Evolutionary conservation across 441 rosid species (phyloP).

Genomic region (Francoa sonchifolia): DNA sequence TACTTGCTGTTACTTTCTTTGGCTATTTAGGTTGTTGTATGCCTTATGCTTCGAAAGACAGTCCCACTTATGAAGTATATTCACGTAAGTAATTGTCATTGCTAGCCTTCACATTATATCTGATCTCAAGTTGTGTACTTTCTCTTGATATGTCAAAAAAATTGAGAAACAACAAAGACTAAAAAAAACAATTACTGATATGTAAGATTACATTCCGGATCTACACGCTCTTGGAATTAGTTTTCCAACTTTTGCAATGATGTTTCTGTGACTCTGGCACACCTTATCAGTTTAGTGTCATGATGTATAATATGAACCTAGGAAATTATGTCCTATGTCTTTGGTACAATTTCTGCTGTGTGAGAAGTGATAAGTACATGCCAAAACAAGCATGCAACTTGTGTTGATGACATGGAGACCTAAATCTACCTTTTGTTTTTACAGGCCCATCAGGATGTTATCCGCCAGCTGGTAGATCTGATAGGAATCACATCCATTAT

Average conservation of each 20-base stretch:
- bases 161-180: neutral
- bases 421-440: slow-evolving; percentile 6
- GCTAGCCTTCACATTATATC: neutral
- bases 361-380: neutral
- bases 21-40: slow-evolving; percentile 61
- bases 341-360: neutral
- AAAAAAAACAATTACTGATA: no score
- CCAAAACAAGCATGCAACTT: neutral
- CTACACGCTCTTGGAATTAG: no score
- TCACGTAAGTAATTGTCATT: slow-evolving; percentile 45
- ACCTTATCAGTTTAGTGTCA: no score
- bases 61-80: slow-evolving; percentile 75
- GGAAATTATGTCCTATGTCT: neutral
- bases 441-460: slow-evolving; percentile 77
- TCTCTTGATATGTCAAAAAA: neutral
- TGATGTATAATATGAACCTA: no score
- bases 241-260: no score
- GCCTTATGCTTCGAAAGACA: slow-evolving; percentile 88
- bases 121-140: neutral
- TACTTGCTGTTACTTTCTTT: slow-evolving; percentile 17
- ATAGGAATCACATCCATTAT: slow-evolving; percentile 94
- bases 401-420: neutral
- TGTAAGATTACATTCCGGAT: no score
- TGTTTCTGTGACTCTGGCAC: no score
- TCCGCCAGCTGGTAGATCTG: slow-evolving; percentile 70